Conservation (phyloP, 2,329 filamentous ascomycete species). For the Exserohilum rostratum region DNA sequence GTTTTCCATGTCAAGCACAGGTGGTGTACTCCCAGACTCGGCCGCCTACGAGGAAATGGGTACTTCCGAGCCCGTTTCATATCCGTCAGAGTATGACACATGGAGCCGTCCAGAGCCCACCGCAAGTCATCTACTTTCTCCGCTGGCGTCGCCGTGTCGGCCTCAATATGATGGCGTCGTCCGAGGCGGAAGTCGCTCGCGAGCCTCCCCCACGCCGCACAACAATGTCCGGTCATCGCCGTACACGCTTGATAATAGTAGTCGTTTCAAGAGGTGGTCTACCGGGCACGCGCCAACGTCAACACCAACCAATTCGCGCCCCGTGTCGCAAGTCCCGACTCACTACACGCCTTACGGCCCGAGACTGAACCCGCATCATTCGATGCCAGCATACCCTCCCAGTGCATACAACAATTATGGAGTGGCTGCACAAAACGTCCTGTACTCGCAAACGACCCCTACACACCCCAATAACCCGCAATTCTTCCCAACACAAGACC, state of each 20-base stretch:
- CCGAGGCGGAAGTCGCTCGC: slow-evolving; percentile 66
- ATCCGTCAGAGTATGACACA: slow-evolving; percentile 64
- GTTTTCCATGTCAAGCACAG: slow-evolving; percentile 70
- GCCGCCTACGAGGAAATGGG: slow-evolving; percentile 75
- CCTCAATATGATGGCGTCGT: slow-evolving; percentile 59
- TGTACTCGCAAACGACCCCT: slow-evolving; percentile 54
- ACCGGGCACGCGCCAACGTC: slow-evolving; percentile 68
- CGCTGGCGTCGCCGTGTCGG: slow-evolving; percentile 73
- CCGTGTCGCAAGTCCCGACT: slow-evolving; percentile 64
- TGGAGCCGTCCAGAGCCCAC: slow-evolving; percentile 71
- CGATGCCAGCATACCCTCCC: slow-evolving; percentile 47
- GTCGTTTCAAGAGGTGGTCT: slow-evolving; percentile 76
- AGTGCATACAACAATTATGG: slow-evolving; percentile 39
- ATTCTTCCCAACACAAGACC: slow-evolving; percentile 58
- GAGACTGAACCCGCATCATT: slow-evolving; percentile 55
- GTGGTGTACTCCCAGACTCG: slow-evolving; percentile 67
- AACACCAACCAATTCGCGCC: slow-evolving; percentile 62
- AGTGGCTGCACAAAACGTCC: slow-evolving; percentile 43
- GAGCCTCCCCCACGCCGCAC: slow-evolving; percentile 74
- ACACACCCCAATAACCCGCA: slow-evolving; percentile 57
- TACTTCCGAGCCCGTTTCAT: slow-evolving; percentile 70
- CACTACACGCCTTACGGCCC: slow-evolving; percentile 66
- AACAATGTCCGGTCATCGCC: slow-evolving; percentile 71
- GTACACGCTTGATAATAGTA: slow-evolving; percentile 71
- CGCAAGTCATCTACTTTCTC: slow-evolving; percentile 70